phyloP scores from a whole-genome alignment of 306 rosid genomes.

The Ziziphus jujuba region DNA sequence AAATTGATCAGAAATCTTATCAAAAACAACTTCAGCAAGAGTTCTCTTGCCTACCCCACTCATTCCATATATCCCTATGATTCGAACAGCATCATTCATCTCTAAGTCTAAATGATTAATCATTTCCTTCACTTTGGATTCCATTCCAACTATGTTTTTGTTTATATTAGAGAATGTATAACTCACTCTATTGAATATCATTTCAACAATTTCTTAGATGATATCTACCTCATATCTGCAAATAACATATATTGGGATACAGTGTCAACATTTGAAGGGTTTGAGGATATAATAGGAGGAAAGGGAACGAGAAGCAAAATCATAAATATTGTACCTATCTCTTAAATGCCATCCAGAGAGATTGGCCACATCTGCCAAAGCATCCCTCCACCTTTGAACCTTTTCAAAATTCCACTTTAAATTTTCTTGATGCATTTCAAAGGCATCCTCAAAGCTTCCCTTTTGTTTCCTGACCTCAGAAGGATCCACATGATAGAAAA shows the following conservation, averaged over 20 bases:
- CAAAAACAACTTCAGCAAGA: no score
- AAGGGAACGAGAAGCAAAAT: no score
- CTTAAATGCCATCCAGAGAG: conserved; percentile 2
- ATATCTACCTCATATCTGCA: not conserved
- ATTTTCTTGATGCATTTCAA: not conserved
- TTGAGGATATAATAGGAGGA: no score
- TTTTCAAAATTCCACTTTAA: not conserved
- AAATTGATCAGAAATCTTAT: no score
- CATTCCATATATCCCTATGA: not conserved
- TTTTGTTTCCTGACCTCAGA: not conserved
- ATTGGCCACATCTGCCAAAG: not conserved
- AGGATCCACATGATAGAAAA: conserved; percentile 6
- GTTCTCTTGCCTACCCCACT: not conserved
- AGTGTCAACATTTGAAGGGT: not conserved
- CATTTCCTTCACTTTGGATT: no score
- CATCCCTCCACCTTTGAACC: not conserved
- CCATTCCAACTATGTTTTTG: no score
- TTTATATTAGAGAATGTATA: no score
- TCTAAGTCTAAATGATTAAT: no score
- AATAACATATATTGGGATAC: no score
- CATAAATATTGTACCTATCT: no score
- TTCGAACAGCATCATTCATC: not conserved
- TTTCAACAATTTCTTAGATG: not conserved
- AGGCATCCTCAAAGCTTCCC: not conserved
- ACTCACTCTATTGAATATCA: not conserved